Evolutionary conservation across 495 filamentous ascomycete genomes (phyloP), one percentile per base, ranked within the genome.

Genomic region (Sporormia fimetaria): DNA sequence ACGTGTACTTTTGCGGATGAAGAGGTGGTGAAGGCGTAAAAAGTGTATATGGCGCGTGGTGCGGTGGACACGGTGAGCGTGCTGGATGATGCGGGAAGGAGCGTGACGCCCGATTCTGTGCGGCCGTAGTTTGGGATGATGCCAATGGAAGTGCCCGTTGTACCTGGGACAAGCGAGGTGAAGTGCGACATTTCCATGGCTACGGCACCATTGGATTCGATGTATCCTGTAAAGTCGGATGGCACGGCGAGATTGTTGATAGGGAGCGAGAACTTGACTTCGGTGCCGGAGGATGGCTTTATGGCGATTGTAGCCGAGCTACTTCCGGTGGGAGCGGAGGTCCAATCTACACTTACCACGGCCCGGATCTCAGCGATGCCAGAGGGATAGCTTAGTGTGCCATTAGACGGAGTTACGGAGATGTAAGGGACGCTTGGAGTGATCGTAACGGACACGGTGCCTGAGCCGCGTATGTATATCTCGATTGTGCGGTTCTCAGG

Each of bases 401-500:
- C 47, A 9, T 10, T 15, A 10, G 40, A 3, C 6, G 47, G 47
- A 2, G 40, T 31, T 9, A 45, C 35, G 25, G 4, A 26, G 7
- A 51, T 21, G 25, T 51, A 45, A 7, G 39, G n/a, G 2, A 12
- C n/a, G 6, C 24, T 24, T 23, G 47, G 33, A 2, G 40, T 51
- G 30, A 51, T 40, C n/a, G 47, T 44, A 23, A 44, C 44, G 14
- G 38, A 20, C 18, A 51, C 25, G 20, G 38, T 18, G 16, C 45
- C 45, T 18, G 40, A 29, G 21, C 47, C 47, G 6, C 47, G 47
- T 20, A 29, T 28, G 27, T 51, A 51, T 11, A 51, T 21, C 11
- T 51, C 47, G 34, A 51, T 51, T 20, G 47, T 44, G 35, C 47
- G 47, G 37, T 51, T 51, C 12, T 51, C 47, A 12, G 47, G 47